Evolutionary conservation across 306 rosid genomes (phyloP).

Genomic region (Cicer cuneatum): DNA sequence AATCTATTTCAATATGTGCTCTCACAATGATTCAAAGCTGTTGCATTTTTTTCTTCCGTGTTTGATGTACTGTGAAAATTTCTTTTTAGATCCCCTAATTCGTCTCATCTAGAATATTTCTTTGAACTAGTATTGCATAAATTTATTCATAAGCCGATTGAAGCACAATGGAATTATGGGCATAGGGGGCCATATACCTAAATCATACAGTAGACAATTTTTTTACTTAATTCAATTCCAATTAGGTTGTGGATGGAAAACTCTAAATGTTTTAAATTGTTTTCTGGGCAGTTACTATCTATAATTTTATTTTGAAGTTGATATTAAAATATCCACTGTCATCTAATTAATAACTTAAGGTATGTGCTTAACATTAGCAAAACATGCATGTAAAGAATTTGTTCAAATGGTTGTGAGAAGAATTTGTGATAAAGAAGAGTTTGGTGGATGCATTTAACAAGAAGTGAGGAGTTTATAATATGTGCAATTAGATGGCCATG

Average conservation of each 20-base stretch:
- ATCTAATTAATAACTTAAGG: no score
- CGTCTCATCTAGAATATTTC: not conserved
- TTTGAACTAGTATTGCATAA: not conserved
- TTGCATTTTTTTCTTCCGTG: not conserved
- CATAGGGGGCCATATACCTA: not conserved
- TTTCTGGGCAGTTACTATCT: not conserved
- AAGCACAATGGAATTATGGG: not conserved
- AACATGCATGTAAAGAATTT: not conserved
- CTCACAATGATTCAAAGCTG: not conserved
- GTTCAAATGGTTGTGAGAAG: no score
- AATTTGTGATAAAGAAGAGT: not conserved
- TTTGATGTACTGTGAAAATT: not conserved
- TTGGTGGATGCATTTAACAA: not conserved
- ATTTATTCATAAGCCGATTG: not conserved
- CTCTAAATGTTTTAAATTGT: not conserved
- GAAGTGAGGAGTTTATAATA: no score
- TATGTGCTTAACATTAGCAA: not conserved
- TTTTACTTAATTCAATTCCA: not conserved
- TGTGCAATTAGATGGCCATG: no score
- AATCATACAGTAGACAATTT: not conserved
- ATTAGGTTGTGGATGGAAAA: not conserved
- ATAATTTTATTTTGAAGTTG: not conserved
- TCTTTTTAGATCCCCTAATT: slow-evolving; percentile 10
- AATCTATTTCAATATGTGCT: not conserved
- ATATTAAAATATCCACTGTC: not conserved